phyloP scores from a whole-genome alignment of 139 green algal genomes.

The Coccomyxa sp. region DNA sequence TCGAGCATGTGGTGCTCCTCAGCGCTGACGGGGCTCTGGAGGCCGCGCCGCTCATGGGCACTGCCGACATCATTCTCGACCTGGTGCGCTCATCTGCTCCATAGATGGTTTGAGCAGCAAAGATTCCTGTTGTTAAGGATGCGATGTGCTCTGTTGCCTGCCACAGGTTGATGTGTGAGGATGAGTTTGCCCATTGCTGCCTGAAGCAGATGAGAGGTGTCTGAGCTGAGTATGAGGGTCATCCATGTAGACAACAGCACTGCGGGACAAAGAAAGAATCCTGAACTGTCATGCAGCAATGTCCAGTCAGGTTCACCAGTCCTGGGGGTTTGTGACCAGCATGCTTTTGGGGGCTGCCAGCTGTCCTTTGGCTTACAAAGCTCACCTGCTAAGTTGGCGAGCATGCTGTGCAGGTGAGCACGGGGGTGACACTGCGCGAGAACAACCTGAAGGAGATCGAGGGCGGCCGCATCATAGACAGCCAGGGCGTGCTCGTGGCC shows the following conservation, averaged over 20 bases:
- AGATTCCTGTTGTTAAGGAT: background rate
- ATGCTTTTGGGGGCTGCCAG: too few relatives aligned
- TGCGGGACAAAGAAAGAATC: too few relatives aligned
- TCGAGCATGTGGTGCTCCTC: constrained; percentile 84
- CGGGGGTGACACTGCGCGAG: constrained; percentile 92
- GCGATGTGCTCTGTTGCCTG: background rate
- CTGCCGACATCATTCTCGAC: constrained; percentile 97
- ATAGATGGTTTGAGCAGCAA: too few relatives aligned
- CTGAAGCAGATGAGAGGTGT: too few relatives aligned
- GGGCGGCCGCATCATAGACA: constrained; percentile 77
- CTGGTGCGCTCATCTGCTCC: constrained; percentile 53
- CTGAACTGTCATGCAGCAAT: too few relatives aligned
- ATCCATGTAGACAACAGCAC: too few relatives aligned
- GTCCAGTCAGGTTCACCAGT: too few relatives aligned
- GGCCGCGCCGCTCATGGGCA: constrained; percentile 94
- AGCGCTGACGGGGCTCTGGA: constrained; percentile 90
- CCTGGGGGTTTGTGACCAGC: too few relatives aligned
- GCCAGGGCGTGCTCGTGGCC: constrained; percentile 82
- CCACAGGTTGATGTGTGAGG: background rate
- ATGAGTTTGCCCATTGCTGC: background rate
- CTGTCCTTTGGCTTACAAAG: too few relatives aligned
- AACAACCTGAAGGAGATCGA: constrained; percentile 95
- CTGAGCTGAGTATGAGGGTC: too few relatives aligned
- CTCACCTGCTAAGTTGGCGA: too few relatives aligned
- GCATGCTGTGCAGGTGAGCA: constrained; percentile 38